Evolutionary conservation across 352 stramenopile species (phyloP).

Genomic region (Albugo candida): DNA sequence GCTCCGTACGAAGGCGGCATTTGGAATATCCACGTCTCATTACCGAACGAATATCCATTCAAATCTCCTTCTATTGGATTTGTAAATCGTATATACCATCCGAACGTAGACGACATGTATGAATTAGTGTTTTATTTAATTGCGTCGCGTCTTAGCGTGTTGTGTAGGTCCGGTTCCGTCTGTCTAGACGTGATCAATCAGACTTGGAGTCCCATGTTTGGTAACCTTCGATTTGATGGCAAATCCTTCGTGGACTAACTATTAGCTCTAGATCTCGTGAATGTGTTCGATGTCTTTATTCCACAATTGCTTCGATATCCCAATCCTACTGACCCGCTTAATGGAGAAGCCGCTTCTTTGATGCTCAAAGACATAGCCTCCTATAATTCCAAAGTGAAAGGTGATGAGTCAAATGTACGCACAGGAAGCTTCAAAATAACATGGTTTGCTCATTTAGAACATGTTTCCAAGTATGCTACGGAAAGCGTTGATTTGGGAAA

Average conservation of each 20-base stretch:
- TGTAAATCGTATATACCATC: conserved; percentile 85
- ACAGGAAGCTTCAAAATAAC: neutral
- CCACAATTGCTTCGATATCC: conserved; percentile 84
- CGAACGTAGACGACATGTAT: conserved; percentile 87
- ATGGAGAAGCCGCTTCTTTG: conserved; percentile 75
- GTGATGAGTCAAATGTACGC: conserved; percentile 12
- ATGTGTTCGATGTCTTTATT: conserved; percentile 88
- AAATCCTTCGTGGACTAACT: conserved; percentile 1
- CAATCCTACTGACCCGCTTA: conserved; percentile 83
- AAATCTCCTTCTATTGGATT: conserved; percentile 88
- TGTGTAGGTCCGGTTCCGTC: conserved; percentile 72
- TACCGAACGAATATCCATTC: conserved; percentile 86
- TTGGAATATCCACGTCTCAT: conserved; percentile 86
- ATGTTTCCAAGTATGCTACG: conserved; percentile 59
- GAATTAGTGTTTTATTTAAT: neutral
- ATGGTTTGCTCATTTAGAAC: conserved; percentile 21
- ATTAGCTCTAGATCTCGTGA: conserved; percentile 58
- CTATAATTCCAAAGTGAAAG: conserved; percentile 80
- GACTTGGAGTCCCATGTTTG: conserved; percentile 88
- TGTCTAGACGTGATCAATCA: conserved; percentile 90
- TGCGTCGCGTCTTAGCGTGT: neutral
- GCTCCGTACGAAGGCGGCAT: conserved; percentile 81
- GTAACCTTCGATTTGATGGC: conserved; percentile 14
- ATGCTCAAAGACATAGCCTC: conserved; percentile 75
- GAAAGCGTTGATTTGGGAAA: conserved; percentile 53